Evolutionary conservation across 2,329 filamentous ascomycete species (phyloP).

Genomic region (Fusarium papillatum): DNA sequence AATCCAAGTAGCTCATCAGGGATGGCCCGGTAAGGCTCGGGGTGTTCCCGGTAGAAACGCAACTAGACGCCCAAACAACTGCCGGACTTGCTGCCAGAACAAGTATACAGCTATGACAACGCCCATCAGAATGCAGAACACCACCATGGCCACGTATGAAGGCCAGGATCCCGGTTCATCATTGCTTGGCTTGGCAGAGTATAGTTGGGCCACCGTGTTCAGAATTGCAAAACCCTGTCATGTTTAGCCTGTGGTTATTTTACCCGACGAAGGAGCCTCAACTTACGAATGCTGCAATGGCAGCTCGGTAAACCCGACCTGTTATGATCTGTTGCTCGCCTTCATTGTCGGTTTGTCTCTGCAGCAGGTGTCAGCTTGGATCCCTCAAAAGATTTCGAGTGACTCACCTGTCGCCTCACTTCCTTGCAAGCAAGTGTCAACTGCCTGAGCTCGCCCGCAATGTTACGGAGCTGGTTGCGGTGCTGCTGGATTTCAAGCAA

Average conservation of each 20-base stretch:
- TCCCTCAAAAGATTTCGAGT: accelerated
- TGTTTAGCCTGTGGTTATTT: neutral
- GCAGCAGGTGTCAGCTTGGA: neutral
- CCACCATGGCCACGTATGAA: neutral
- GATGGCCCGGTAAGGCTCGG: neutral
- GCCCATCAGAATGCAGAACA: neutral
- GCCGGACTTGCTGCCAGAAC: neutral
- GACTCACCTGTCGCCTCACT: neutral
- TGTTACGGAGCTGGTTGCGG: neutral
- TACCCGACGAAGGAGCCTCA: accelerated
- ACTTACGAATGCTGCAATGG: neutral
- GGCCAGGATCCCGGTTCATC: neutral
- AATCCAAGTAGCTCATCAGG: no score
- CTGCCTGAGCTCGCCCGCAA: neutral
- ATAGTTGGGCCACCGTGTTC: constrained; percentile 4
- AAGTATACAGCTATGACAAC: neutral
- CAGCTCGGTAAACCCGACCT: neutral
- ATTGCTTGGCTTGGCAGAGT: neutral
- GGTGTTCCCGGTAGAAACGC: neutral
- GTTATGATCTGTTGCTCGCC: neutral
- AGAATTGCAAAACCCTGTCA: neutral
- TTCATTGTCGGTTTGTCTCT: neutral
- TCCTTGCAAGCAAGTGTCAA: neutral
- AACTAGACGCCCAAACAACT: neutral
- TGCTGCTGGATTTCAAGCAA: neutral